These are phyloP conservation scores for Beta vulgaris DNA, from an alignment of 148 eudicot species.

Conservation along the genomic window DNA sequence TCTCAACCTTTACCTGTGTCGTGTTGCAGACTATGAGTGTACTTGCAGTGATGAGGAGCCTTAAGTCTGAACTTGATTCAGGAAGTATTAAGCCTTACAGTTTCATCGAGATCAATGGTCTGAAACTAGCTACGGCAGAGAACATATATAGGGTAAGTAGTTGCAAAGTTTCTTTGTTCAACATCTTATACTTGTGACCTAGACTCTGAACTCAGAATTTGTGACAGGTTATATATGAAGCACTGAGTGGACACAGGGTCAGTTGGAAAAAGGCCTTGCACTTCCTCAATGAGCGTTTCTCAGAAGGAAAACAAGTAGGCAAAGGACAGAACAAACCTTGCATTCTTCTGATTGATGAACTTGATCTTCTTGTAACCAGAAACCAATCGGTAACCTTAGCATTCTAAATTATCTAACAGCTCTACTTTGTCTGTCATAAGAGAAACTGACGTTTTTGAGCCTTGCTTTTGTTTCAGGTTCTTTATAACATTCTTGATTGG, in stretches of 20 bases:
- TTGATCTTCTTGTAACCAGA: slow-evolving; percentile 95
- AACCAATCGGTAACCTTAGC: slow-evolving; percentile 71
- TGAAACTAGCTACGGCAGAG: slow-evolving; percentile 92
- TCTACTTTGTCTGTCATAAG: background rate
- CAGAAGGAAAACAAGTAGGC: slow-evolving; percentile 59
- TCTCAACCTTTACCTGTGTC: slow-evolving; percentile 3
- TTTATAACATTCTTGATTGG: slow-evolving; percentile 99
- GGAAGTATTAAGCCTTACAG: slow-evolving; percentile 76
- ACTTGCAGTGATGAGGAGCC: slow-evolving; percentile 77
- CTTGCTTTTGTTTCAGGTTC: slow-evolving; percentile 51
- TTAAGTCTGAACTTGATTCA: slow-evolving; percentile 84
- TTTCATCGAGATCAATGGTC: slow-evolving; percentile 88
- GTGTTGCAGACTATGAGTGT: slow-evolving; percentile 97
- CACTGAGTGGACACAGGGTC: slow-evolving; percentile 84
- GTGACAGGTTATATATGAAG: slow-evolving; percentile 91
- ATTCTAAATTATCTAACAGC: background rate
- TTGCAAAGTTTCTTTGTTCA: slow-evolving; percentile 5
- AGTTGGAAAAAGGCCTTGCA: slow-evolving; percentile 92
- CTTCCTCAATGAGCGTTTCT: slow-evolving; percentile 77
- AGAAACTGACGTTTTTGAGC: background rate
- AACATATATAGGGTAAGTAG: slow-evolving; percentile 73
- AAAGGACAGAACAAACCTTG: slow-evolving; percentile 81
- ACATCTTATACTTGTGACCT: slow-evolving; percentile 6
- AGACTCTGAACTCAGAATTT: slow-evolving; percentile 18
- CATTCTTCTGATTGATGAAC: slow-evolving; percentile 89